These are phyloP conservation scores for Actinidia polygama DNA, from an alignment of 179 eudicot species.

Conservation along the genomic window DNA sequence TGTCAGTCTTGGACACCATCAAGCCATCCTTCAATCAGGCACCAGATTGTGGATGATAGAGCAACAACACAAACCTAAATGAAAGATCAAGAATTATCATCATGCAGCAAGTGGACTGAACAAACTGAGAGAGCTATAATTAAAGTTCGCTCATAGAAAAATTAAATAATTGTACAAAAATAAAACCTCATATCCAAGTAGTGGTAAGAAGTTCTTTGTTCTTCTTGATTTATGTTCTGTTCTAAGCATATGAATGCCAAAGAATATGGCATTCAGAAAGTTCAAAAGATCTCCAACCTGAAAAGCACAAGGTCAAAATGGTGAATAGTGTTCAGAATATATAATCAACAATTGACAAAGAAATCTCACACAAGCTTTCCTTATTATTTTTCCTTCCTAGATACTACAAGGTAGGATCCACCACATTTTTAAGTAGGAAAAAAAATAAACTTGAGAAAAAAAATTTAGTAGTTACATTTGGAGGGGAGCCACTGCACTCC, in stretches of 20 bases:
- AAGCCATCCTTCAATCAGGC: conserved; percentile 10
- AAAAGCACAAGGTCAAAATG: too few relatives aligned
- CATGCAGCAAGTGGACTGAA: neutral
- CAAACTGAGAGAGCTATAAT: too few relatives aligned
- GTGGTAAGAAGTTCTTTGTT: conserved; percentile 41
- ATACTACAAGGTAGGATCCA: too few relatives aligned
- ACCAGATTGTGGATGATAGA: conserved; percentile 23
- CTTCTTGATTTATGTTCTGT: conserved; percentile 47
- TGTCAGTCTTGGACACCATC: conserved; percentile 13
- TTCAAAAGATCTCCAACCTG: conserved; percentile 53
- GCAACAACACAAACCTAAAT: conserved; percentile 29
- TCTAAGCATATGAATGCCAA: conserved; percentile 53
- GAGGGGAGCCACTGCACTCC: conserved; percentile 54
- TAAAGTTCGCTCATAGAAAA: too few relatives aligned
- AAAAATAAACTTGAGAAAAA: too few relatives aligned
- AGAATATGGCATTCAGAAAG: conserved; percentile 47
- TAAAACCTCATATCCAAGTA: conserved; percentile 53
- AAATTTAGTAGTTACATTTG: too few relatives aligned
- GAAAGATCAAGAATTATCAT: conserved; percentile 13
- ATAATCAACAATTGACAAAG: neutral
- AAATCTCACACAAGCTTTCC: neutral
- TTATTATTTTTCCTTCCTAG: too few relatives aligned
- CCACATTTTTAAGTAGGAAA: too few relatives aligned
- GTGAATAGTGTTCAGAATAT: too few relatives aligned
- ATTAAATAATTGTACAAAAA: too few relatives aligned